These are phyloP conservation scores for Neocatenulostroma microsporum DNA, from an alignment of 2,329 filamentous ascomycete genomes.

Conservation along the genomic window DNA sequence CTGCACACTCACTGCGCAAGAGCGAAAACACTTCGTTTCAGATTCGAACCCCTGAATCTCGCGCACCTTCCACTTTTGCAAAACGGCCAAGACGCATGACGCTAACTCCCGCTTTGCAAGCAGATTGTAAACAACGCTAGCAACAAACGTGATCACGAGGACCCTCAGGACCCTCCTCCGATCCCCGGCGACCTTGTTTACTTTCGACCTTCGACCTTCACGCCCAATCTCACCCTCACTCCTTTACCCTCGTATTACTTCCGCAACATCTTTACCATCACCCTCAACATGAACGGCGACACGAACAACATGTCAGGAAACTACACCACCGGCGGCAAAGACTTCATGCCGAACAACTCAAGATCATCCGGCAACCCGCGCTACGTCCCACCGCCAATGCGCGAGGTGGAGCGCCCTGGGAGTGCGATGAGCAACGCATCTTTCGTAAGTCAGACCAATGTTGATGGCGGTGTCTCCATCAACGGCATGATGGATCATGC, in stretches of 20 bases:
- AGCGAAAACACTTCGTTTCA: too few relatives aligned
- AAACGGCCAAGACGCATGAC: too few relatives aligned
- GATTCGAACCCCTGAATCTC: too few relatives aligned
- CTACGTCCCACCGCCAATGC: constrained; percentile 6
- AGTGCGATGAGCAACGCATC: constrained; percentile 4
- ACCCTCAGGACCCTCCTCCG: too few relatives aligned
- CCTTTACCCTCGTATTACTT: neutral
- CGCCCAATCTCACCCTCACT: neutral
- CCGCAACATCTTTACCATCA: neutral
- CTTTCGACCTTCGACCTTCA: neutral
- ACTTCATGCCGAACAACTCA: neutral
- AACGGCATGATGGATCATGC: neutral
- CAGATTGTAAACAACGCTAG: neutral
- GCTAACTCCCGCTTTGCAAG: too few relatives aligned
- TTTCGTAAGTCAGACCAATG: constrained; percentile 2
- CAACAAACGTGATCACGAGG: too few relatives aligned
- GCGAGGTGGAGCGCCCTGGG: constrained; percentile 1
- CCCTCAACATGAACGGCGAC: neutral
- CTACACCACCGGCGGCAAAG: neutral
- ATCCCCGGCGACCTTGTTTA: too few relatives aligned
- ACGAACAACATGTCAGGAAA: neutral
- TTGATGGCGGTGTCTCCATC: constrained; percentile 6
- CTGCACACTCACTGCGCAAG: too few relatives aligned
- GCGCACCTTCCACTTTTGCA: constrained; percentile 2
- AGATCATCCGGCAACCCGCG: constrained; percentile 1